Evolutionary conservation across 1,284 basidiomycete genomes (phyloP), one percentile per base, ranked within the genome.

Genomic region (Sanghuangporus baumii): DNA sequence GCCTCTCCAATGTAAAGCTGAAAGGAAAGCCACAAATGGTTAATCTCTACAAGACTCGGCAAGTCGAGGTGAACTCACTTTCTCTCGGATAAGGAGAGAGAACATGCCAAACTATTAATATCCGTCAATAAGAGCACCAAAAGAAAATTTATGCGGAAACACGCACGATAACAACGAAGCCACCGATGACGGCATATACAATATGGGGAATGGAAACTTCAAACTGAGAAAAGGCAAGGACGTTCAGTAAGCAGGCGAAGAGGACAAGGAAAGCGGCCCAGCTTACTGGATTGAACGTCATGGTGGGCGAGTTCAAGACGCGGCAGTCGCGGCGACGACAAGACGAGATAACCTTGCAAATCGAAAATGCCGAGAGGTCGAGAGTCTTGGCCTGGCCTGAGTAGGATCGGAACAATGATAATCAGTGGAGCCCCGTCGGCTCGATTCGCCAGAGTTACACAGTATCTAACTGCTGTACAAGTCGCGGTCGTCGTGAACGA

Each of bases 1-100:
- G 97, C 95, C 81, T 99, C 97, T 67, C 97, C 97, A 66, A 98
- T 87, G 72, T 98, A 99, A 37, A 98, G 77, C 81, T 90, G 59
- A 34, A 20, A 20, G 16, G 54, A 34, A 51, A 23, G 31, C 37
- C 37, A 31, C 12, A 18, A 46, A 40, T 16, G 47, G 55, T 56
- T 31, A 62, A 52, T 47, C 34, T 20, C 20, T 18, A 40, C 14
- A n/a, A 31, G 14, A 23, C 47, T 20, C 18, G n/a, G 9, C 48
- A 34, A 7, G 20, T 26, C 8, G 34, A 58, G 1, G 36, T 50
- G 41, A 66, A 67, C 79, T 51, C 61, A 88, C 89, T 79, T 84
- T 88, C 78, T 98, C 95, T 72, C 96, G 90, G 72, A 99, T 85
- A 69, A 98, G 87, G 23, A 96, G 82, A 9, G 93, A 94, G 76